phyloP scores from a whole-genome alignment of 768 basidiomycete genomes.

The Mycena alexandri region DNA sequence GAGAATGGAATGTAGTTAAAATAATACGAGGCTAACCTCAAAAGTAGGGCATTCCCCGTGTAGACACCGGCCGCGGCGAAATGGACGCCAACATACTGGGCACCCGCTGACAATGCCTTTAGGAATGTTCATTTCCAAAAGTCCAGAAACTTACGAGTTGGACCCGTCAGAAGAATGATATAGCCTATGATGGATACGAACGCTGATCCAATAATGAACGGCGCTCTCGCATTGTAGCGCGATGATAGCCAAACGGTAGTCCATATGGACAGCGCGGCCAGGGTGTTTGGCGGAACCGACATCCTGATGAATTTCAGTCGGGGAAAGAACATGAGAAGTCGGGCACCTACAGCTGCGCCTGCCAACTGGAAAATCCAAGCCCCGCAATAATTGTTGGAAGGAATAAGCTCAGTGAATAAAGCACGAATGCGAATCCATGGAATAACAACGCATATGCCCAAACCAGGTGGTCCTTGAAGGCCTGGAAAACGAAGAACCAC shows the following conservation, averaged over 20 bases:
- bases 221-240: constrained; percentile 58
- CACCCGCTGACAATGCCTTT: constrained; percentile 51
- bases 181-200: constrained; percentile 70
- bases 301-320: constrained; percentile 52
- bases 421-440: constrained; percentile 71
- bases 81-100: constrained; percentile 70
- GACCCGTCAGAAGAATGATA: constrained; percentile 63
- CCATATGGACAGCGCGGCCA: constrained; percentile 65
- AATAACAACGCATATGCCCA: constrained; percentile 73
- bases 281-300: constrained; percentile 69
- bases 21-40: constrained; percentile 53
- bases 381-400: constrained; percentile 72
- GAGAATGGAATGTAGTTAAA: not conserved
- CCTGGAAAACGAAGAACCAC: constrained; percentile 69
- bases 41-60: constrained; percentile 67
- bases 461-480: constrained; percentile 68
- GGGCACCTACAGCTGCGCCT: constrained; percentile 64
- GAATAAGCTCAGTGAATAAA: constrained; percentile 71
- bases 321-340: not conserved
- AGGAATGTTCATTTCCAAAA: not conserved
- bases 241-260: constrained; percentile 65
- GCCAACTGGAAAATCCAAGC: constrained; percentile 70
- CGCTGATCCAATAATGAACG: constrained; percentile 66
- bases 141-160: constrained; percentile 51
- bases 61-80: constrained; percentile 69